Evolutionary conservation across 1,284 basidiomycete species (phyloP).

Genomic region (Pholiota adiposa): DNA sequence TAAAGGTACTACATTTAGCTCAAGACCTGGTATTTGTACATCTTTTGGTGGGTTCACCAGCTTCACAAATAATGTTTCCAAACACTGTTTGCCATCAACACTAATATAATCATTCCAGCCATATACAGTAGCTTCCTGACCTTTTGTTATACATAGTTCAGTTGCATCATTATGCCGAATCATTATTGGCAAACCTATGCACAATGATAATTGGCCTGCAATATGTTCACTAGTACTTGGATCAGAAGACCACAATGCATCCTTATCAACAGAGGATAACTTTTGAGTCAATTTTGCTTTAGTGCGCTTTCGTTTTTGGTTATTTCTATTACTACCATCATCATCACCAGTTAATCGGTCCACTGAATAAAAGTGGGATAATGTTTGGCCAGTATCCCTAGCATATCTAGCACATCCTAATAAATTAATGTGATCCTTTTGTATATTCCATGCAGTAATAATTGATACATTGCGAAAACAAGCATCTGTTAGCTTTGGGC

Average conservation of each 20-base stretch:
- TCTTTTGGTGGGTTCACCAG: slow-evolving; percentile 32
- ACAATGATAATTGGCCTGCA: slow-evolving; percentile 18
- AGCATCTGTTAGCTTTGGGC: slow-evolving; percentile 22
- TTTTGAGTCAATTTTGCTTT: too few relatives aligned
- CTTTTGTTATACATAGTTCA: slow-evolving; percentile 31
- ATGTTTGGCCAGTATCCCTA: slow-evolving; percentile 26
- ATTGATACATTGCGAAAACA: slow-evolving; percentile 38
- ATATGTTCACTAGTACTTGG: slow-evolving; percentile 16
- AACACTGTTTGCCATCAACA: slow-evolving; percentile 15
- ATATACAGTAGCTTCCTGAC: slow-evolving; percentile 28
- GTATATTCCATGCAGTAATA: slow-evolving; percentile 36
- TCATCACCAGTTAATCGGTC: slow-evolving; percentile 20
- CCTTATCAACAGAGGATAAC: too few relatives aligned
- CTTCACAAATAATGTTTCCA: slow-evolving; percentile 42
- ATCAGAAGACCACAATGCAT: slow-evolving; percentile 13
- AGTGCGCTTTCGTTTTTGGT: too few relatives aligned
- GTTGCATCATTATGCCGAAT: slow-evolving; percentile 27
- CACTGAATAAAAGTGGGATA: slow-evolving; percentile 28
- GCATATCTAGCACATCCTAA: slow-evolving; percentile 32
- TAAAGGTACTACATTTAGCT: slow-evolving; percentile 43
- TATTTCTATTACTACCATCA: slow-evolving; percentile 2
- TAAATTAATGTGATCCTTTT: slow-evolving; percentile 37
- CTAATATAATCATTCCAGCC: slow-evolving; percentile 19
- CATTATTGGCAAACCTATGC: slow-evolving; percentile 28
- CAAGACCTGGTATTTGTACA: slow-evolving; percentile 37